Percentiles rank a stretch among this genome's conserved stretches.
phyloP scores from a whole-genome alignment of 2,329 filamentous ascomycete genomes.

The Exophiala bonariae region DNA sequence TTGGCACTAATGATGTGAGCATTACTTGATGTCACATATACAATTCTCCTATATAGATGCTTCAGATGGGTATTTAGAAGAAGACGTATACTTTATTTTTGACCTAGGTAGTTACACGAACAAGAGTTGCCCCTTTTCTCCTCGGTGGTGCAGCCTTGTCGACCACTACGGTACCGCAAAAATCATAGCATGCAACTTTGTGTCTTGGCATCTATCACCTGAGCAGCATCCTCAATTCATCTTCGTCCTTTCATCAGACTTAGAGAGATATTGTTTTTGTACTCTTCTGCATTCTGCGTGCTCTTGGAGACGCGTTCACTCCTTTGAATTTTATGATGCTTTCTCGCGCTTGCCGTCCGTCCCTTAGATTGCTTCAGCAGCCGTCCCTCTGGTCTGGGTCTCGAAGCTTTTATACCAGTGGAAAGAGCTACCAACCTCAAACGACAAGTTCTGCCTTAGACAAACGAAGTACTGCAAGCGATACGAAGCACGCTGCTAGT shows the following conservation, averaged over 20 bases:
- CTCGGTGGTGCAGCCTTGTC: too few relatives aligned
- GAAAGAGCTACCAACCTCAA: conserved; percentile 5
- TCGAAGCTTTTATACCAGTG: not conserved
- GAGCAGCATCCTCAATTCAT: too few relatives aligned
- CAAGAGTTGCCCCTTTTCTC: too few relatives aligned
- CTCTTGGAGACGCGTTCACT: conserved; percentile 15
- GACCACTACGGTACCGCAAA: too few relatives aligned
- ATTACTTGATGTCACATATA: too few relatives aligned
- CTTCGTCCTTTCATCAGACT: not conserved
- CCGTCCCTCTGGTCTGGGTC: conserved; percentile 3
- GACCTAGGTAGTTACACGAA: too few relatives aligned
- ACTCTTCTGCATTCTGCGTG: conserved; percentile 2
- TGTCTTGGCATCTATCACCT: too few relatives aligned
- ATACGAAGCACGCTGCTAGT: not conserved
- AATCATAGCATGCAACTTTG: not conserved
- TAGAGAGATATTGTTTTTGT: not conserved
- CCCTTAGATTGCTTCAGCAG: conserved; percentile 1
- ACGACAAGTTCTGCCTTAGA: not conserved
- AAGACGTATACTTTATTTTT: too few relatives aligned
- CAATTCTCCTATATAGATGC: too few relatives aligned
- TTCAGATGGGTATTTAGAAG: too few relatives aligned
- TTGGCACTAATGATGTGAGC: too few relatives aligned
- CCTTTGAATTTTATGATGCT: conserved; percentile 18
- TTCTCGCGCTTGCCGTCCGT: conserved; percentile 1
- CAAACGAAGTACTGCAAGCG: not conserved